Evolutionary conservation across 202 grass and related monocot genomes (phyloP), one percentile per base, ranked within the genome.

Genomic region (Cymbopogon flexuosus): DNA sequence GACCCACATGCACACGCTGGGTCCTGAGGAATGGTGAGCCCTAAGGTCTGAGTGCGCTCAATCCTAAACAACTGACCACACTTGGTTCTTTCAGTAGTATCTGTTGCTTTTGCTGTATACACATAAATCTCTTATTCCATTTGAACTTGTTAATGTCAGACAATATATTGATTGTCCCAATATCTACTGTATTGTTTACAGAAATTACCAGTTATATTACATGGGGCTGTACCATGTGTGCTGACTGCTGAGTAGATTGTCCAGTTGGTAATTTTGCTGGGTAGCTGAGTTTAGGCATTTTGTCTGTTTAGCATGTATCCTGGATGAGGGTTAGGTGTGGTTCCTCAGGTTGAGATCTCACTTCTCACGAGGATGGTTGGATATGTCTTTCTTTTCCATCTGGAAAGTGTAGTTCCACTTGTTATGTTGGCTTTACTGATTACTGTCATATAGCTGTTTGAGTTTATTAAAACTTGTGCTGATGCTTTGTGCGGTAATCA

Each of bases 31-130:
- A 41, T 22, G 37, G 10, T 69, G 66, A 43, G 19, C 66, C 21
- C n/a, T 69, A 22, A 69, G 8, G 21, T 19, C 64, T 67, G 7
- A 34, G 16, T 39, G 37, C 19, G 5, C 5, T 70, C 5, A 12
- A 45, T 70, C 22, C 22, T 70, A 45, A 27, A 70, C 23, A 27
- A 45, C 21, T 29, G 67, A 45, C 21, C 1, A 22, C 2, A 5
- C n/a, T 41, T 21, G 13, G 10, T 70, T 83, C 81, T 74, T 87
- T 59, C 12, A 36, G 51, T 73, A 19, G 76, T 24, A 5, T 91
- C 62, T 72, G 23, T 63, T 65, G 6, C 57, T 72, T 61, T 14
- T 82, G 27, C 49, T 81, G 72, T 27, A 40, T 22, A 70, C 11
- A 27, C 7, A 34, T n/a, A 10, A 10, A 16, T 41, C 12, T 54